phyloP scores from a whole-genome alignment of 1,139 yeast genomes.

The Yamadazyma spencermartinsiae region DNA sequence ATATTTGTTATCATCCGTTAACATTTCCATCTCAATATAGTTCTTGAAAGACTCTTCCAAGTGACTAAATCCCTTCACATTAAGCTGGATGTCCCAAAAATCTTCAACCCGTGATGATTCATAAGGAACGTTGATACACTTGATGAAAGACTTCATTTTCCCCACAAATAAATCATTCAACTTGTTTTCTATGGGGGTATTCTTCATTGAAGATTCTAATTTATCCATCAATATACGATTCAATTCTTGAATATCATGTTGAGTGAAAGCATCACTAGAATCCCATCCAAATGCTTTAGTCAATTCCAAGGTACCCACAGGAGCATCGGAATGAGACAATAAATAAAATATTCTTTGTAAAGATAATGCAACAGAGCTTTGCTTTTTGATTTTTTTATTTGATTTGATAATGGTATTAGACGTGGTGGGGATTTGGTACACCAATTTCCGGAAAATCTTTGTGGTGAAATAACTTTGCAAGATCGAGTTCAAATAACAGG shows the following conservation, averaged over 20 bases:
- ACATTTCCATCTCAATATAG: constrained; percentile 83
- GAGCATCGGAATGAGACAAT: constrained; percentile 67
- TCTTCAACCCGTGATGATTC: constrained; percentile 93
- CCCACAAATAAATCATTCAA: constrained; percentile 89
- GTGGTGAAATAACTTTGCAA: constrained; percentile 91
- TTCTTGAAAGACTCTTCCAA: constrained; percentile 77
- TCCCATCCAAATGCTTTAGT: constrained; percentile 98
- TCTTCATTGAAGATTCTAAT: constrained; percentile 89
- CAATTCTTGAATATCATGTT: constrained; percentile 96
- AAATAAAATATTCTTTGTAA: constrained; percentile 85
- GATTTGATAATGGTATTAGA: constrained; percentile 28
- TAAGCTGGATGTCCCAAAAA: constrained; percentile 96
- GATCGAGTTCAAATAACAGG: constrained; percentile 91
- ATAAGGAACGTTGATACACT: constrained; percentile 92
- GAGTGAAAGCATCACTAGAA: constrained; percentile 91
- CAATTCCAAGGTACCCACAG: constrained; percentile 82
- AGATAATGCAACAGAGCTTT: constrained; percentile 71
- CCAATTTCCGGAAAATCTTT: constrained; percentile 76
- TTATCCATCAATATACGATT: constrained; percentile 95
- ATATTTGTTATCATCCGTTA: constrained; percentile 94
- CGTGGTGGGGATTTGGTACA: constrained; percentile 85
- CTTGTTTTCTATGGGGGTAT: constrained; percentile 77
- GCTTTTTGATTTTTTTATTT: constrained; percentile 23
- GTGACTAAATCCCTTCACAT: constrained; percentile 79
- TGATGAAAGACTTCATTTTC: constrained; percentile 91